Evolutionary conservation across 2,329 filamentous ascomycete species (phyloP).

Genomic region (Fusarium burgessii): DNA sequence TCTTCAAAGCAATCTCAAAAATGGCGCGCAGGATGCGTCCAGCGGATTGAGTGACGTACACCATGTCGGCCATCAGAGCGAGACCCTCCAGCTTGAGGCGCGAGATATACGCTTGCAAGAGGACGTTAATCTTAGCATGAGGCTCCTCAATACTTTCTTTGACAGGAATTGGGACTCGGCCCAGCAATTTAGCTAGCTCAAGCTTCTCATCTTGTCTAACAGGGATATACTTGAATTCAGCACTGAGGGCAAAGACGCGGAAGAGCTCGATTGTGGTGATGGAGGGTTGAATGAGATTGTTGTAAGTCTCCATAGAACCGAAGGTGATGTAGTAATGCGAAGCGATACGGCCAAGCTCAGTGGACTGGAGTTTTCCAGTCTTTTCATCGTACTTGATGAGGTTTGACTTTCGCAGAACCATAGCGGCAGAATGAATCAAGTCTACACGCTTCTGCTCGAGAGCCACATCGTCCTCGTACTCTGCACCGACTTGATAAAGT

Average conservation of each 20-base stretch:
- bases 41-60: slow-evolving; percentile 98
- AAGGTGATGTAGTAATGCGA: slow-evolving; percentile 99
- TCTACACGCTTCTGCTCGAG: slow-evolving; percentile 98
- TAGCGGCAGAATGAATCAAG: slow-evolving; percentile 92
- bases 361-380: slow-evolving; percentile 86
- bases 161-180: slow-evolving; percentile 91
- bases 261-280: slow-evolving; percentile 96
- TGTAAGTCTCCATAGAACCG: slow-evolving; percentile 97
- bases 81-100: slow-evolving; percentile 93
- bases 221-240: slow-evolving; percentile 99
- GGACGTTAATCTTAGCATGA: slow-evolving; percentile 97
- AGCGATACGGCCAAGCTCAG: slow-evolving; percentile 93
- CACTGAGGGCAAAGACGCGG: slow-evolving; percentile 93
- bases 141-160: slow-evolving; percentile 98
- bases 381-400: slow-evolving; percentile 97
- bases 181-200: slow-evolving; percentile 90
- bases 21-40: slow-evolving; percentile 95
- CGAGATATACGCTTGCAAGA: slow-evolving; percentile 96
- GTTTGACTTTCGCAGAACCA: slow-evolving; percentile 86
- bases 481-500: slow-evolving; percentile 93
- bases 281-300: slow-evolving; percentile 91
- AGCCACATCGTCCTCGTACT: slow-evolving; percentile 92
- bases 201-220: slow-evolving; percentile 98
- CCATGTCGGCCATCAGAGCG: slow-evolving; percentile 97
- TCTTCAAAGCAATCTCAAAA: slow-evolving; percentile 97